Percentiles rank a stretch among this genome's conserved stretches.
phyloP scores from a whole-genome alignment of 352 stramenopile genomes.

The Globisporangium spiculum region DNA sequence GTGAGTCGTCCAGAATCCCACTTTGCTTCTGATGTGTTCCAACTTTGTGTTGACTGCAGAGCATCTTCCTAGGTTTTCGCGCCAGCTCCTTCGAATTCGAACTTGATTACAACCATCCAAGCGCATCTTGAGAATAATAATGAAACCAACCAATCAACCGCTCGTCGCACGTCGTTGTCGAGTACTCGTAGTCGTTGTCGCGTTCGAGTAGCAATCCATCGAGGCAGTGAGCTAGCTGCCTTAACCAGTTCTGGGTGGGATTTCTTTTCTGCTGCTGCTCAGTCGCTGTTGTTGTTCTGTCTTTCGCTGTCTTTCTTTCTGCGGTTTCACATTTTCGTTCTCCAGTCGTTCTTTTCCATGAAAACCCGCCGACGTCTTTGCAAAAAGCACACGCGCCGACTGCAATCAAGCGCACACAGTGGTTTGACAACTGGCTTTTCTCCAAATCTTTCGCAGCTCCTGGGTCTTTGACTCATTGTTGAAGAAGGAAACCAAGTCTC shows the following conservation, averaged over 20 bases:
- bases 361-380: neutral
- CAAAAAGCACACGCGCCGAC: neutral
- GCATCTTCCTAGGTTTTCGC: neutral
- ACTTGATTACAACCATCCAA: neutral
- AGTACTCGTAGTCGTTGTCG: too few relatives aligned
- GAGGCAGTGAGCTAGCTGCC: too few relatives aligned
- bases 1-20: neutral
- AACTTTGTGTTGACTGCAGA: neutral
- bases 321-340: neutral
- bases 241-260: neutral
- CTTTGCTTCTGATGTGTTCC: neutral
- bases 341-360: slow-evolving; percentile 8
- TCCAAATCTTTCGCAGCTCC: neutral
- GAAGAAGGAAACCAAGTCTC: neutral
- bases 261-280: neutral
- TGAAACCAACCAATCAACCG: neutral
- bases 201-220: too few relatives aligned
- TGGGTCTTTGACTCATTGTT: neutral
- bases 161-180: neutral
- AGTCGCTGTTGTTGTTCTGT: neutral
- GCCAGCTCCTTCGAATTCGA: neutral
- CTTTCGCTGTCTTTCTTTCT: neutral
- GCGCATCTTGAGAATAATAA: neutral
- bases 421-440: slow-evolving; percentile 5
- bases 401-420: neutral